Percentiles rank a stretch among this genome's conserved stretches.
phyloP scores from a whole-genome alignment of 192 early-diverging fungal species.

The Backusella sp. region DNA sequence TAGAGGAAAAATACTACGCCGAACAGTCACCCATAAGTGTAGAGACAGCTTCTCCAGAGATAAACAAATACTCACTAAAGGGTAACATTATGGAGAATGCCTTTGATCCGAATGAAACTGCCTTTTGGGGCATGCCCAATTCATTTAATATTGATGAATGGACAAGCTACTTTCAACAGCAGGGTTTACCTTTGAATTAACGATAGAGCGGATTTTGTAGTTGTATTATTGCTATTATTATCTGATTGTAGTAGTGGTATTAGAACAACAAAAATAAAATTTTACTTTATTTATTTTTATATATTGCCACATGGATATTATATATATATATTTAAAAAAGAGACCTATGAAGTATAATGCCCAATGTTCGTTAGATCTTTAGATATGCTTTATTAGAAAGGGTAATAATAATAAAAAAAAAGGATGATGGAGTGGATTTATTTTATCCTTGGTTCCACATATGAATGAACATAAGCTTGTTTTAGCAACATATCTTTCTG shows the following conservation, averaged over 20 bases:
- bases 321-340: too few relatives aligned
- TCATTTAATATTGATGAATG: slow-evolving; percentile 39
- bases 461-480: too few relatives aligned
- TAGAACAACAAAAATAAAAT: neutral
- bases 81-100: neutral
- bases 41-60: neutral
- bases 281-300: neutral
- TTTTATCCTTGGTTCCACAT: too few relatives aligned
- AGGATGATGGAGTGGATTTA: too few relatives aligned
- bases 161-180: slow-evolving; percentile 34
- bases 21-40: neutral
- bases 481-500: neutral
- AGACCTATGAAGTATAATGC: too few relatives aligned
- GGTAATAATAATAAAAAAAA: too few relatives aligned
- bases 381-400: too few relatives aligned
- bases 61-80: slow-evolving; percentile 4
- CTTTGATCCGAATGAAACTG: slow-evolving; percentile 32
- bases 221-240: neutral
- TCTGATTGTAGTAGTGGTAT: neutral
- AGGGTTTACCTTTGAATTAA: slow-evolving; percentile 9
- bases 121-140: slow-evolving; percentile 36
- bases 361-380: too few relatives aligned
- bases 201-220: neutral
- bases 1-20: slow-evolving; percentile 1
- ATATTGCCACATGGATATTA: neutral